Base-by-base conservation (phyloP, 495 filamentous ascomycete species). In the Hypomontagnella monticulosa region DNA sequence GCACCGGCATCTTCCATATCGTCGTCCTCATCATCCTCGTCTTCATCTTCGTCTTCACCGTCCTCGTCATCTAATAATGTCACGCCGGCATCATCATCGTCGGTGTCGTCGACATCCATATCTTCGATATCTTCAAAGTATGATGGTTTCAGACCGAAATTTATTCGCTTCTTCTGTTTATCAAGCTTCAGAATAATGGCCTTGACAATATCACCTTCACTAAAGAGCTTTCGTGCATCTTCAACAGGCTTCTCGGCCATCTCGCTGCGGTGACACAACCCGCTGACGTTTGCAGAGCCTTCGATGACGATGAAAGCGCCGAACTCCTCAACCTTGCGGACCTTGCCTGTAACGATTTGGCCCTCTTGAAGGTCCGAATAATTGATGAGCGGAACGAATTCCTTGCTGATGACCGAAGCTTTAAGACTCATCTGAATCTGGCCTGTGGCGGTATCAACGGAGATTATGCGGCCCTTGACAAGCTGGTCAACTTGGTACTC, bases 221-320 rank as follows among this genome's bases (percentile, higher is more conserved):
- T 87, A 69, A 95, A 97, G 8, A 99, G 78, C 55, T 90, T 91
- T 65, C 84, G 86, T 15, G 93, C 91, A 78, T 97, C 88, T 49
- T 90, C 79, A 36, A 96, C 87, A 7, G 79, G 78, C 59, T 88
- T 86, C 56, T 96, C 92, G 0, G 94, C 91, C 84, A 99, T 93
- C 67, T 98, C 87, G 61, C 86, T 93, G 61, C 87, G 86, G 72
- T 99, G 95, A 74, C 94, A 98, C 15, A 99, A 82, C 50, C 95
- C 95, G 60, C 92, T 96, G 57, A 98, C 85, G 67, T 96, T 95
- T 36, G 81, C 75, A 20, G 93, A 94, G 33, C 87, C 83, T 77
- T 97, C 93, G 32, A 99, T 79, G 49, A 93, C 87, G 69, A 99
- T 90, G 76, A 98, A 98, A 7, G 93, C 93, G 71, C 95, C 95